Conservation (phyloP, 2,329 filamentous ascomycete genomes). For the Fusarium abutilonis region DNA sequence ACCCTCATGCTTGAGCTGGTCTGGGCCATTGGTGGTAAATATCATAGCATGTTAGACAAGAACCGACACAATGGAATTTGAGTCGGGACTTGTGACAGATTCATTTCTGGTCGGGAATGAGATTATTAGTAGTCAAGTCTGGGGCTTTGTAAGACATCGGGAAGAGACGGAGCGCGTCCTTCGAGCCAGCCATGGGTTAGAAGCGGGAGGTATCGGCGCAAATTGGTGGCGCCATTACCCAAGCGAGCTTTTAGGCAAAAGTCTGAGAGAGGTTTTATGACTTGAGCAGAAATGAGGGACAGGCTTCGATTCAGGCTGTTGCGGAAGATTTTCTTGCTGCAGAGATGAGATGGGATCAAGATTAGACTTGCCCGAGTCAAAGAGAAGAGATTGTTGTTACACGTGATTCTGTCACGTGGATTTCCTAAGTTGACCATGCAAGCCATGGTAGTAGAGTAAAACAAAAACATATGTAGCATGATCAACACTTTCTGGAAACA, state of each 20-base stretch:
- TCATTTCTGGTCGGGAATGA: background rate
- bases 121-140: constrained; percentile 7
- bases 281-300: constrained; percentile 1
- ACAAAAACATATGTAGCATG: background rate
- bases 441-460: no score
- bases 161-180: constrained; percentile 30
- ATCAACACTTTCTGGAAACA: background rate
- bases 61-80: constrained; percentile 1
- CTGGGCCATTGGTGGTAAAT: constrained; percentile 37
- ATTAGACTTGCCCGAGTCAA: background rate
- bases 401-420: constrained; percentile 20
- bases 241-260: constrained; percentile 22
- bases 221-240: constrained; percentile 22
- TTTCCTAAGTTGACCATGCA: no score
- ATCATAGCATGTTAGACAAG: constrained; percentile 4
- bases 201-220: constrained; percentile 20
- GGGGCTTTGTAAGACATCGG: constrained; percentile 24
- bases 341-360: constrained; percentile 5
- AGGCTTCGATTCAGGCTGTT: constrained; percentile 4
- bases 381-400: background rate
- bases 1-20: constrained; percentile 37
- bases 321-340: background rate
- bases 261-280: background rate
- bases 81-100: constrained; percentile 16
- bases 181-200: constrained; percentile 5